Evolutionary conservation across 106 monocot genomes (phyloP), one percentile per base, ranked within the genome.

Genomic region (Dioscorea zingiberensis): DNA sequence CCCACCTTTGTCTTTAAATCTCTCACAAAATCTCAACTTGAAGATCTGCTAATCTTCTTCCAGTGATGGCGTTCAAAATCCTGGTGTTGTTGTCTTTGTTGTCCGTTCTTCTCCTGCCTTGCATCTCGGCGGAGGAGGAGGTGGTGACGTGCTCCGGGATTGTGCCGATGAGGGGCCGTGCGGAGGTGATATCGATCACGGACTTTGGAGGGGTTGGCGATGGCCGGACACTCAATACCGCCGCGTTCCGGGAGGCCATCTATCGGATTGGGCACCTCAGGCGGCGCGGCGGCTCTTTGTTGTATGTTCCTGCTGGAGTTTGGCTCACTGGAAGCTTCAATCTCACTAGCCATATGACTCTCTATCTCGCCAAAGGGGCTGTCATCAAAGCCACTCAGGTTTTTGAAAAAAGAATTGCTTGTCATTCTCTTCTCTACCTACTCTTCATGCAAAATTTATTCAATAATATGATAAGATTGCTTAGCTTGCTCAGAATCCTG

Each of bases 321-420:
- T 97, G 88, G 88, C 83, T 97, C 69, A 97, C 95, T 3, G 95
- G 85, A 16, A 74, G 71, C 75, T 91, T 97, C 77, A 88, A 91
- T 63, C 77, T 97, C 65, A 97, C 91, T 29, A 88, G 88, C 70
- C 91, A 88, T 74, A 97, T 97, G 95, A 97, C 95, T 15, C 76
- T 97, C 13, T 92, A 63, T 63, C 85, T 91, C 17, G 91, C 85
- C 25, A 66, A 63, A 21, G 91, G 79, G 8, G 91, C 95, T 10
- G 76, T 92, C 30, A 87, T 97, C 63, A 91, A 79, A 79, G 95
- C 85, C 44, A 59, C 63, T 6, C 81, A 91, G 91, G 95, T 91
- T 28, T 44, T 8, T 38, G 38, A 38, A 38, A 38, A 2, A 38
- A 38, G 6, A 38, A 38, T 38, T 38, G 38, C 4, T 38, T 38